Conservation (phyloP, 208 protist genomes). For the Trypanosoma boissoni region DNA sequence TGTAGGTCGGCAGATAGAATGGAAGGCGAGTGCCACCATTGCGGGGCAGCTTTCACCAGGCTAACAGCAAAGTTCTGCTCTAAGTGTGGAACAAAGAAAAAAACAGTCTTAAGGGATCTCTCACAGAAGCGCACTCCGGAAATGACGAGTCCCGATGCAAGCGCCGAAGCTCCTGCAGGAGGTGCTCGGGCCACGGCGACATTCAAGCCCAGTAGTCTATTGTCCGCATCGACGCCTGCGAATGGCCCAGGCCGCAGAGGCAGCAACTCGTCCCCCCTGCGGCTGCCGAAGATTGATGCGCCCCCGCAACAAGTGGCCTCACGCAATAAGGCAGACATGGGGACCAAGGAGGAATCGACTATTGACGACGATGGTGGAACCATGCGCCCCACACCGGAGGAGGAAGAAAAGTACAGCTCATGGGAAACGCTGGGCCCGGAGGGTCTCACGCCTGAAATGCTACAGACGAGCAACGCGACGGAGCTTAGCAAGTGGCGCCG, state of each 20-base stretch:
- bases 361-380: conserved; percentile 38
- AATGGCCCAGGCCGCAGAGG: no score
- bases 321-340: background rate
- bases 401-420: conserved; percentile 76
- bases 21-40: conserved; percentile 39
- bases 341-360: conserved; percentile 7
- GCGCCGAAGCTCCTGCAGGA: background rate
- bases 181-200: background rate
- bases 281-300: no score
- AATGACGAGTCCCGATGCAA: background rate
- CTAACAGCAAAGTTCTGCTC: conserved; percentile 78
- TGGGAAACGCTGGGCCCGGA: conserved; percentile 67
- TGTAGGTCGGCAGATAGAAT: background rate
- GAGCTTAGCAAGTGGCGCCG: conserved; percentile 72
- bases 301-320: no score
- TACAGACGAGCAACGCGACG: conserved; percentile 72
- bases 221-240: no score
- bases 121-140: background rate
- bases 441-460: conserved; percentile 85
- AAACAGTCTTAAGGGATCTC: background rate
- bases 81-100: conserved; percentile 71
- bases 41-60: conserved; percentile 66
- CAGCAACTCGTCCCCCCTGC: no score
- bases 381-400: conserved; percentile 51
- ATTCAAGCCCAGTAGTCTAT: background rate